Evolutionary conservation across 495 filamentous ascomycete genomes (phyloP).

Genomic region (Aspergillus steynii): DNA sequence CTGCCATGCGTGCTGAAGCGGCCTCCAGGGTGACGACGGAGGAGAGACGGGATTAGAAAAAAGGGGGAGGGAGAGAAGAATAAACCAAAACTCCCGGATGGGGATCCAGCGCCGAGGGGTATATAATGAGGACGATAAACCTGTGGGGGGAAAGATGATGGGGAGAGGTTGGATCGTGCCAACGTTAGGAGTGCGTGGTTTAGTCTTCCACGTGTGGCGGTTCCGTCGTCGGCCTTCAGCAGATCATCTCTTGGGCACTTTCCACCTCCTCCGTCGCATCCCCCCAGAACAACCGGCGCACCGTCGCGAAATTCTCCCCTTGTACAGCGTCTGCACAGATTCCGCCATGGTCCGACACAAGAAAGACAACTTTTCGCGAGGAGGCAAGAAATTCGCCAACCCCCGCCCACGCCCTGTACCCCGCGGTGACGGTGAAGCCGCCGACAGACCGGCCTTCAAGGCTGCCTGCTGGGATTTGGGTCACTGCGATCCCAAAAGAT

Average conservation of each 20-base stretch:
- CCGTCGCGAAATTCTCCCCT: neutral
- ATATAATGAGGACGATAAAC: conserved; percentile 13
- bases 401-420: conserved; percentile 49
- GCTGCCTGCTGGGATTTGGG: conserved; percentile 97
- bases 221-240: neutral
- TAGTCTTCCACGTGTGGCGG: conserved; percentile 24
- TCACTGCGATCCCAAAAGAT: conserved; percentile 96
- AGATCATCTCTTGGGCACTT: neutral
- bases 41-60: conserved; percentile 11
- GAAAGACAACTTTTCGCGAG: conserved; percentile 78
- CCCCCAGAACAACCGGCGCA: neutral
- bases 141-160: conserved; percentile 17
- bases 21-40: conserved; percentile 72
- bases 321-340: too few species aligned
- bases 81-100: neutral
- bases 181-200: conserved; percentile 14
- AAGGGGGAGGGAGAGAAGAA: conserved; percentile 10
- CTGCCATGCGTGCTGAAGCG: conserved; percentile 89
- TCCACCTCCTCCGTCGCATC: neutral
- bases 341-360: conserved; percentile 79
- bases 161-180: conserved; percentile 5
- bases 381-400: conserved; percentile 63
- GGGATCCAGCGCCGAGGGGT: conserved; percentile 2
- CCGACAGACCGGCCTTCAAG: conserved; percentile 65
- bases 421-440: conserved; percentile 42